Evolutionary conservation across 2,329 filamentous ascomycete genomes (phyloP), one percentile per base, ranked within the genome.

Genomic region (Fusarium dlaminii): DNA sequence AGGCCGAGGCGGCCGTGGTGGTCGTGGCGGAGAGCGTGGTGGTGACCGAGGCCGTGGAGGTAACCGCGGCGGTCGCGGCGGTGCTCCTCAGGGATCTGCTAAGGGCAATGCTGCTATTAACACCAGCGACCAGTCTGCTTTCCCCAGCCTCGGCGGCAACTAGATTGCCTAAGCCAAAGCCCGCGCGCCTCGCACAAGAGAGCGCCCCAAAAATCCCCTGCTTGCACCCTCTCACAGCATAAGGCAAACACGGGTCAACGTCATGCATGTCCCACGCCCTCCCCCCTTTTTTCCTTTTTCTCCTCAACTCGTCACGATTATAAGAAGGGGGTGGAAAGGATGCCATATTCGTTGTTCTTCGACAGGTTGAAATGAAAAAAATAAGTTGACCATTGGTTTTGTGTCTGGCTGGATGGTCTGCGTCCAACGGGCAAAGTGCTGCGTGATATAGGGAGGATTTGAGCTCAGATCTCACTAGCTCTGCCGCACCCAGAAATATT

Each of bases 61-160:
- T 64, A 72, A 75, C 67, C 70, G 73, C 43, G 73, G 70, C 48
- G 74, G 76, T 61, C 77, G 77, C 45, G 76, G 77, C 68, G 80
- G 79, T 60, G 81, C 83, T 76, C 74, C 83, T 59, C 67, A 70
- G 60, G 80, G 79, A 63, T 80, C 83, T 76, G 73, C 83, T 59
- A 70, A 70, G 67, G 66, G 67, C 76, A 87, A 48, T 36, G 68
- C 68, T 67, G 67, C 68, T 61, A 70, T 90, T 84, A 90, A 90
- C 86, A 86, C 86, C 80, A 86, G 81, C 79, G 88, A 90, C 77
- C 83, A 89, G 85, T 83, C 82, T 75, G 88, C 88, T 72, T 90
- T 91, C 87, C 89, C 89, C 79, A 90, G 87, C 85, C 84, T 91
- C 77, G 88, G 88, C 79, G 85, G 86, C 82, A 85, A 86, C 80